These are phyloP conservation scores for Cucurbita ficifolia DNA, from an alignment of 306 rosid genomes.

Conservation along the genomic window DNA sequence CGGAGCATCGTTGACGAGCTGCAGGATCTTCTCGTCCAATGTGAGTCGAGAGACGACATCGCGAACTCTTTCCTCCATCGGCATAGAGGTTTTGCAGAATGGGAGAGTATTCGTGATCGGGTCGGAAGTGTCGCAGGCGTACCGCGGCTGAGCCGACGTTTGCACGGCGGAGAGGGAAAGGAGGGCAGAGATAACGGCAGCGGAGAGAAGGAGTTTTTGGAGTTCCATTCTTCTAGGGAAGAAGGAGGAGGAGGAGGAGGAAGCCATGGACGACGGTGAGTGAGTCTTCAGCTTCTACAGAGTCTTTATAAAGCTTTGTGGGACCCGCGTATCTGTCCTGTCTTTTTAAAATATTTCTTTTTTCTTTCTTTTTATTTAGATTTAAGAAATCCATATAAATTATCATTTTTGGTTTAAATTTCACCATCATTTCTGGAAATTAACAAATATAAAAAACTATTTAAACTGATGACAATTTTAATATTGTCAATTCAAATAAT, in stretches of 20 bases:
- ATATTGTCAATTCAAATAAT: too few species aligned
- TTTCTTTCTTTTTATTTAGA: background rate
- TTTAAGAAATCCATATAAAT: background rate
- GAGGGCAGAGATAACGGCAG: constrained; percentile 1
- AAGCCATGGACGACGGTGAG: background rate
- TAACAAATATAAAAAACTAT: too few species aligned
- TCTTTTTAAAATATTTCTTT: background rate
- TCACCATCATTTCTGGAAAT: too few species aligned
- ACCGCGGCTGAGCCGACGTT: constrained; percentile 44
- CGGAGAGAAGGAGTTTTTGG: background rate
- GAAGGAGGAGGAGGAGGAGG: background rate
- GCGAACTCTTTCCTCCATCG: constrained; percentile 25
- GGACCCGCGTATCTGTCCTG: background rate
- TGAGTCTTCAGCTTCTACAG: background rate
- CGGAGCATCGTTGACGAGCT: constrained; percentile 72
- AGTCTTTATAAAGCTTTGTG: background rate
- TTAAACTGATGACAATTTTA: too few species aligned
- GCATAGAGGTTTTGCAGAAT: constrained; percentile 50
- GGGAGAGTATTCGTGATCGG: constrained; percentile 45
- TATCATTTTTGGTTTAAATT: too few species aligned
- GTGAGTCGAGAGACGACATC: constrained; percentile 81
- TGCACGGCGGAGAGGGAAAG: constrained; percentile 3
- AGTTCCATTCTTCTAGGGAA: background rate
- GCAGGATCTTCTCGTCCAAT: constrained; percentile 73
- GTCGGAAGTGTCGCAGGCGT: constrained; percentile 57